Percentiles rank a stretch among this genome's conserved stretches.
Conservation (phyloP, 495 filamentous ascomycete species). For the Penicillium angulare region DNA sequence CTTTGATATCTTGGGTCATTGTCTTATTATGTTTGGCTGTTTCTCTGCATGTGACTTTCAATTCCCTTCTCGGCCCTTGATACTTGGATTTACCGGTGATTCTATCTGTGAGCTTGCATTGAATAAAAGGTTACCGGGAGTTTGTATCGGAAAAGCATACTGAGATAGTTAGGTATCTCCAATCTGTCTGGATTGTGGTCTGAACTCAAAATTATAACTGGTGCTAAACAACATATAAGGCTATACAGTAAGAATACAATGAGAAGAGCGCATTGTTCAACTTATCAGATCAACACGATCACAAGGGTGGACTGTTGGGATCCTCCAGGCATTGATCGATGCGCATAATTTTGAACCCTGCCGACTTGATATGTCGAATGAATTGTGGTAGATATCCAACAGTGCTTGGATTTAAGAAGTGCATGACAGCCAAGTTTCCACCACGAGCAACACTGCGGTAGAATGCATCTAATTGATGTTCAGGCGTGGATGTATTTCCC, state of each 20-base stretch:
- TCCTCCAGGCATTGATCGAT: slow-evolving; percentile 80
- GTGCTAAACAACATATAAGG: background rate
- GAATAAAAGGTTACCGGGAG: too few species aligned
- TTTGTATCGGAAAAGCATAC: too few species aligned
- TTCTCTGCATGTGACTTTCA: too few species aligned
- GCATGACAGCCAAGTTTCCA: slow-evolving; percentile 74
- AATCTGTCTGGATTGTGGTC: background rate
- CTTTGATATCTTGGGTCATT: background rate
- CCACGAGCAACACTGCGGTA: slow-evolving; percentile 61
- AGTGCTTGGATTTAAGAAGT: slow-evolving; percentile 69
- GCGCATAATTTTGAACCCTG: slow-evolving; percentile 69
- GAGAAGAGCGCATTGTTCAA: background rate
- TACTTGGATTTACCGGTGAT: too few species aligned
- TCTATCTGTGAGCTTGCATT: too few species aligned
- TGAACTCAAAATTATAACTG: background rate
- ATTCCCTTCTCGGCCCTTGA: too few species aligned
- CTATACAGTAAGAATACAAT: slow-evolving; percentile 6
- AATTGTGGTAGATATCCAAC: slow-evolving; percentile 66
- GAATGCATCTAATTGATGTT: slow-evolving; percentile 75
- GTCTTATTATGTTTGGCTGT: slow-evolving; percentile 1
- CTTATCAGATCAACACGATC: background rate
- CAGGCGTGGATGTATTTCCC: slow-evolving; percentile 61
- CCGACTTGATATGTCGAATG: slow-evolving; percentile 64
- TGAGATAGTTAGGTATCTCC: too few species aligned
- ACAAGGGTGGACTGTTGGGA: slow-evolving; percentile 60